Evolutionary conservation across 1,284 basidiomycete genomes (phyloP), one percentile per base, ranked within the genome.

Genomic region (Ceratobasidium theobromae): DNA sequence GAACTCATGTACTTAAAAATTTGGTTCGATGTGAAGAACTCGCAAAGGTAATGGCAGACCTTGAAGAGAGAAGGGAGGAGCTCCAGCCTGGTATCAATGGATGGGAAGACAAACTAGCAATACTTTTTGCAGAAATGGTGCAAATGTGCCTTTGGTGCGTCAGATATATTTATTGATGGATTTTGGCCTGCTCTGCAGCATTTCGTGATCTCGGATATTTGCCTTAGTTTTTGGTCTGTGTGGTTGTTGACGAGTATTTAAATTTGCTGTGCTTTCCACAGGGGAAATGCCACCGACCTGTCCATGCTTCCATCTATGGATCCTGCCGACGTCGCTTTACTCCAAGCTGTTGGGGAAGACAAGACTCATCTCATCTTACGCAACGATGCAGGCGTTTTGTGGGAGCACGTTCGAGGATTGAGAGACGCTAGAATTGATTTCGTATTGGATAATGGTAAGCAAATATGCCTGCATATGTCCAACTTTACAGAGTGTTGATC

Each of bases 241-340:
- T 38, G 23, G 12, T 68, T 1, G 14, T 49, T 54, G 21, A 3
- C 14, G 32, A 30, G 27, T 27, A 6, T 30, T 52, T 52, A 52
- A 23, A 12, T 14, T 14, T 30, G n/a, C 28, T 30, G 28, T 52
- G 9, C 48, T 18, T 16, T 64, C 8, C 1, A 45, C 23, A 90
- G 88, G 88, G 90, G 90, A 65, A 92, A 92, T 72, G 88, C 89
- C n/a, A 91, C 89, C 38, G 93, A 95, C 75, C 78, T 95, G 8
- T 93, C 90, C 2, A 82, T 95, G 48, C 79, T 95, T 30, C 93
- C 92, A 0, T 86, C 92, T 70, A 77, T 95, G 67, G 85, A 87
- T 0, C 81, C 86, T 62, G 84, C 86, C 16, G 93, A 98, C 72
- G 90, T 98, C 23, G 84, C 90, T 66, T 79, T 86, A 69, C 81